Evolutionary conservation across 78 protist species (phyloP).

Genomic region (Polysphondylium violaceum): DNA sequence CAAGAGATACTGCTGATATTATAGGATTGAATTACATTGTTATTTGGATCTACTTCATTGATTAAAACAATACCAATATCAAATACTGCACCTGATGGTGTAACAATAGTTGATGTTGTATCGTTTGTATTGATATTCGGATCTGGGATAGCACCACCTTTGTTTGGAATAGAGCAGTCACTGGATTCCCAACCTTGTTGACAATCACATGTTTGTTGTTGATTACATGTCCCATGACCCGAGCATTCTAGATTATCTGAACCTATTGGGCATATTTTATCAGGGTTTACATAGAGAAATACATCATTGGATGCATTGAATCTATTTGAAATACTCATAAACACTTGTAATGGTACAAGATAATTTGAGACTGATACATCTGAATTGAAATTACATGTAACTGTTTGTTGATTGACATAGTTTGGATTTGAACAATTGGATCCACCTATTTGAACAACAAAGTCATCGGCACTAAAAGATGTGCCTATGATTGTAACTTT

Average conservation of each 20-base stretch:
- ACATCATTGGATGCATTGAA: background rate
- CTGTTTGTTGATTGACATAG: too few species aligned
- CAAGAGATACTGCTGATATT: too few species aligned
- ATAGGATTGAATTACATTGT: too few species aligned
- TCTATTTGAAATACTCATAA: too few species aligned
- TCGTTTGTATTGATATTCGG: background rate
- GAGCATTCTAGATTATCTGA: background rate
- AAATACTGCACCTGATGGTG: background rate
- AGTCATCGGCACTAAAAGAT: too few species aligned
- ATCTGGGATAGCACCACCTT: background rate
- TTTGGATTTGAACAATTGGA: too few species aligned
- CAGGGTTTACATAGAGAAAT: background rate
- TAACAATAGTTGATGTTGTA: background rate
- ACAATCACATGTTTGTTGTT: background rate
- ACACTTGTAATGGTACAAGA: background rate
- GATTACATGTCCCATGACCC: background rate
- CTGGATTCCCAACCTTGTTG: background rate
- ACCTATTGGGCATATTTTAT: background rate
- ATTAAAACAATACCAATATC: background rate
- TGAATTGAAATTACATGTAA: background rate
- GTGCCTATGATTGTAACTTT: too few species aligned
- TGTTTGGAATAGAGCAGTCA: background rate
- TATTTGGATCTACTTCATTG: background rate
- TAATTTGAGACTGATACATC: background rate
- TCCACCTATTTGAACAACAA: too few species aligned